Conservation (phyloP, 345 rosid species). For the Syzygium aromaticum region DNA sequence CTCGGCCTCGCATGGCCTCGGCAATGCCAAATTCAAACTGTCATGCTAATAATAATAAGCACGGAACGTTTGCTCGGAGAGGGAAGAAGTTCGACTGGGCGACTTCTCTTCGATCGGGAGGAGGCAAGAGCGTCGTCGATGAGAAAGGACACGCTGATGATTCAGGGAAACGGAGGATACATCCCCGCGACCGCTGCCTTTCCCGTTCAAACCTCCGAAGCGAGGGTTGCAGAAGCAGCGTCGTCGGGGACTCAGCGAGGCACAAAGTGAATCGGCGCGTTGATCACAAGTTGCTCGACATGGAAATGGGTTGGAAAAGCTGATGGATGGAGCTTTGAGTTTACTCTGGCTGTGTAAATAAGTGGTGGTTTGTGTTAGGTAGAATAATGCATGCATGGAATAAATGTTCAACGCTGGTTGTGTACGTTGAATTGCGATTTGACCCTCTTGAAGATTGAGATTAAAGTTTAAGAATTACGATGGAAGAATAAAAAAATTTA, state of each 20-base stretch:
- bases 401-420: neutral
- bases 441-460: neutral
- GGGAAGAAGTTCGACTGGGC: constrained; percentile 39
- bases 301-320: constrained; percentile 32
- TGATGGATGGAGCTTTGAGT: neutral
- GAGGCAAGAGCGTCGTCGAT: neutral
- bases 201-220: neutral
- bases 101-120: constrained; percentile 29
- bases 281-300: constrained; percentile 3
- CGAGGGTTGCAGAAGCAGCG: neutral
- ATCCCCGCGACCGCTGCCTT: neutral
- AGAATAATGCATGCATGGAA: neutral
- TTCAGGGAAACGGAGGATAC: neutral
- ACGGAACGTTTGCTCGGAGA: neutral
- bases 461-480: neutral
- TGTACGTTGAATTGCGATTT: neutral
- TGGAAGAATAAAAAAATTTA: neutral
- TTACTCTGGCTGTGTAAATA: too few species aligned
- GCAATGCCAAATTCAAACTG: neutral
- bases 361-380: neutral
- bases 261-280: constrained; percentile 4
- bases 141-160: neutral
- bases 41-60: neutral
- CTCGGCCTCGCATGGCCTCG: neutral
- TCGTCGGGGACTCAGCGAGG: neutral